Percentiles rank a stretch among this genome's conserved stretches.
Evolutionary conservation across 176 grass and related monocot genomes (phyloP).

Genomic region (Urochloa ruziziensis): DNA sequence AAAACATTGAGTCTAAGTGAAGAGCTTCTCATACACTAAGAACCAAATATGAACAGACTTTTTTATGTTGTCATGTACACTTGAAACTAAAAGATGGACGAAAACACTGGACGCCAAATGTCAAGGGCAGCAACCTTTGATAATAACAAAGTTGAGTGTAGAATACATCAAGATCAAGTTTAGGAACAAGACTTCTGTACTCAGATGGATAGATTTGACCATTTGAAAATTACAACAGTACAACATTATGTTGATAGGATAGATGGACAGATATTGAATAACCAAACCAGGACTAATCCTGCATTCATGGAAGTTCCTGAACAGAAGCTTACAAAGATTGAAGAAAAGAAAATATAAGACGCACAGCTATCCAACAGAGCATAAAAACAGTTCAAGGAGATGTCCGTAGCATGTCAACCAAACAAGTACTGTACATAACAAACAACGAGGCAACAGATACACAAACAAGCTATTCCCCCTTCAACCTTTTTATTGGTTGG

Average conservation of each 20-base stretch:
- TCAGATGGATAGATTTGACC: not conserved
- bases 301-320: not conserved
- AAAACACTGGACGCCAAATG: not conserved
- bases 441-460: not conserved
- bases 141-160: not conserved
- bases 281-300: not conserved
- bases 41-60: not conserved
- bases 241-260: not conserved
- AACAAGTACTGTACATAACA: not conserved
- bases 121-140: not conserved
- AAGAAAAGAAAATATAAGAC: not conserved
- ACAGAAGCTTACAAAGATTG: not conserved
- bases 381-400: not conserved
- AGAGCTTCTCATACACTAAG: not conserved
- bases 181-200: not conserved
- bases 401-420: not conserved
- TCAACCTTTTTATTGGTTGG: not conserved
- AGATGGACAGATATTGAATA: not conserved
- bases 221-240: not conserved
- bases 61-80: not conserved
- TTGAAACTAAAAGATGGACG: not conserved
- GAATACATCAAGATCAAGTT: not conserved
- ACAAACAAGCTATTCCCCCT: not conserved
- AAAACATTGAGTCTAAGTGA: constrained; percentile 7
- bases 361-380: too few species aligned